These are phyloP conservation scores for Gastrolobium villosum DNA, from an alignment of 306 rosid species.

Conservation along the genomic window DNA sequence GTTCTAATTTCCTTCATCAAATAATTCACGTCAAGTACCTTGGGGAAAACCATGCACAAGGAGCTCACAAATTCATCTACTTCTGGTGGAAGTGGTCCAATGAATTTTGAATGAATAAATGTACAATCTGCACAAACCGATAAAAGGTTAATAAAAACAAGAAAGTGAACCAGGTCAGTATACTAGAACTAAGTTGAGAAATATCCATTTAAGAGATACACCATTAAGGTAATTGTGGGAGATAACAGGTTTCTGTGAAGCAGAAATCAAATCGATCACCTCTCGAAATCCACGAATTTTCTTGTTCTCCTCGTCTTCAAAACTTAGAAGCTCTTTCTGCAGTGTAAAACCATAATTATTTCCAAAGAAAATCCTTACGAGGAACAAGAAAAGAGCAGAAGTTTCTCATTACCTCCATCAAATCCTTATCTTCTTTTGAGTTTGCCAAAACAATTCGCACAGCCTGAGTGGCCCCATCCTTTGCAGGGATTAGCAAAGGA, in stretches of 20 bases:
- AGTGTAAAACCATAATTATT: constrained; percentile 38
- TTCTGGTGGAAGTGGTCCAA: constrained; percentile 73
- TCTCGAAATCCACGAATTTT: constrained; percentile 88
- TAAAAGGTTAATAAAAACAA: constrained; percentile 41
- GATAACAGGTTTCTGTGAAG: constrained; percentile 97
- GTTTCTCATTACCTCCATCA: constrained; percentile 66
- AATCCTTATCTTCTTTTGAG: constrained; percentile 81
- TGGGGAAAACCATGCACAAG: constrained; percentile 65
- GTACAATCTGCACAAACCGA: constrained; percentile 78
- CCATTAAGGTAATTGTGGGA: constrained; percentile 88
- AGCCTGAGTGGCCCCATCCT: constrained; percentile 66
- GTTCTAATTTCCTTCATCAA: constrained; percentile 76
- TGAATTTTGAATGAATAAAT: constrained; percentile 79
- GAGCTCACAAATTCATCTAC: constrained; percentile 74
- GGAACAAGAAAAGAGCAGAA: constrained; percentile 15
- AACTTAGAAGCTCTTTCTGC: constrained; percentile 69
- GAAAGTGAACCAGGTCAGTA: constrained; percentile 38
- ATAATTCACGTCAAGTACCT: constrained; percentile 68
- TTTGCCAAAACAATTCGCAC: constrained; percentile 70
- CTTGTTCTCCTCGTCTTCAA: constrained; percentile 75
- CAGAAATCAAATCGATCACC: constrained; percentile 97
- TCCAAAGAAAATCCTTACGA: constrained; percentile 11
- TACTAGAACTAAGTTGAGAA: constrained; percentile 42
- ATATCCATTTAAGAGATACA: constrained; percentile 64
- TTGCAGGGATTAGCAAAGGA: constrained; percentile 65